Conservation (phyloP, 2,329 filamentous ascomycete species). For the Triangularia verruculosa region DNA sequence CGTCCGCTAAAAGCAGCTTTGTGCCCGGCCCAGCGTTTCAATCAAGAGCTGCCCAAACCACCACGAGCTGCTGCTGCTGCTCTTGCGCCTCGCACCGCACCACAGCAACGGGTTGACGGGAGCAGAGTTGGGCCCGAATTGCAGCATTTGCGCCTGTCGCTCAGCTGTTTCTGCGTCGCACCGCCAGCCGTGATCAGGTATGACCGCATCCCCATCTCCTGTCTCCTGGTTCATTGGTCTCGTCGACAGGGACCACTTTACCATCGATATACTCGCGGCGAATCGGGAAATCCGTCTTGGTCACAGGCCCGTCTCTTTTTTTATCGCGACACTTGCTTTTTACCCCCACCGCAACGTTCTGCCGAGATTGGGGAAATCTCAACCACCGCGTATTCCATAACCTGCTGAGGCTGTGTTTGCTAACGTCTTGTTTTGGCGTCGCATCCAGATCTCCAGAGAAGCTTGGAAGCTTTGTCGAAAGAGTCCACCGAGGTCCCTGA, state of each 20-base stretch:
- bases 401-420: background rate
- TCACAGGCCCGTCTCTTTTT: slow-evolving; percentile 22
- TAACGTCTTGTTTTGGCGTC: background rate
- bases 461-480: background rate
- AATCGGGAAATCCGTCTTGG: slow-evolving; percentile 22
- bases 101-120: too few relatives aligned
- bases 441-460: background rate
- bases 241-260: slow-evolving; percentile 19
- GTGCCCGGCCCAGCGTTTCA: background rate
- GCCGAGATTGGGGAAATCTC: slow-evolving; percentile 20
- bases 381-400: background rate
- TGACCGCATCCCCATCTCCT: slow-evolving; percentile 15
- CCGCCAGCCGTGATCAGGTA: slow-evolving; percentile 20
- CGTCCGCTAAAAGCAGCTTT: background rate
- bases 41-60: background rate
- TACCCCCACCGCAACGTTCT: slow-evolving; percentile 17
- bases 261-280: slow-evolving; percentile 25
- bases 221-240: slow-evolving; percentile 17
- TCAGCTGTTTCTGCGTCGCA: slow-evolving; percentile 4
- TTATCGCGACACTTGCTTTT: slow-evolving; percentile 18
- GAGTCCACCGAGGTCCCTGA: background rate
- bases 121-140: too few relatives aligned
- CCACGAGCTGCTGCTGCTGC: background rate
- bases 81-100: background rate
- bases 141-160: background rate